These are phyloP conservation scores for Betula pendula DNA, from an alignment of 306 rosid species.

Conservation along the genomic window DNA sequence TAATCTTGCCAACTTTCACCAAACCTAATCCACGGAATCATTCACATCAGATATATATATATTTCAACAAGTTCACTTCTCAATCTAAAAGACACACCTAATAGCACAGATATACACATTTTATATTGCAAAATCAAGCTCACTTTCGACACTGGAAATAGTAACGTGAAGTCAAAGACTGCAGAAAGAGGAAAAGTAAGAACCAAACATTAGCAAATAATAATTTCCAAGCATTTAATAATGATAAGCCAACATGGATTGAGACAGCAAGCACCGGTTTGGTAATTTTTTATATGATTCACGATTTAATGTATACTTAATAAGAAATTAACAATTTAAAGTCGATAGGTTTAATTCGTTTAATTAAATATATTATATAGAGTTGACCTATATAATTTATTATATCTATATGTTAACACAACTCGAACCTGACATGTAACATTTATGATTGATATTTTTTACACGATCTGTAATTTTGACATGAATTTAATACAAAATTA, in stretches of 20 bases:
- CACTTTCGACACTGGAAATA: neutral
- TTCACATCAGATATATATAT: no score
- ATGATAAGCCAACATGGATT: neutral
- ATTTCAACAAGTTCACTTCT: constrained; percentile 9
- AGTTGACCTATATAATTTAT: no score
- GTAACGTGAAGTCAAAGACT: neutral
- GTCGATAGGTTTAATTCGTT: no score
- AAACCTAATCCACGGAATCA: neutral
- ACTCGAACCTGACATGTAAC: no score
- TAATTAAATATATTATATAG: no score
- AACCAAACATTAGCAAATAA: neutral
- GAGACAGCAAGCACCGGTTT: neutral
- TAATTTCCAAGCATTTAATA: neutral
- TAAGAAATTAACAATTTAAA: no score
- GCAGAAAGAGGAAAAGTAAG: neutral
- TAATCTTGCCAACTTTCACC: constrained; percentile 40
- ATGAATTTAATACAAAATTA: no score
- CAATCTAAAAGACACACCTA: constrained; percentile 17
- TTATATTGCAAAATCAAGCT: neutral
- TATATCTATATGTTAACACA: no score
- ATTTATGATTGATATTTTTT: no score
- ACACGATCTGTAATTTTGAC: no score
- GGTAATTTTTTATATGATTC: no score
- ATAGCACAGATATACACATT: constrained; percentile 1
- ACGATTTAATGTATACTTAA: no score